Base-by-base conservation (phyloP, 192 early-diverging fungal genomes). In the Backusella luteola region DNA sequence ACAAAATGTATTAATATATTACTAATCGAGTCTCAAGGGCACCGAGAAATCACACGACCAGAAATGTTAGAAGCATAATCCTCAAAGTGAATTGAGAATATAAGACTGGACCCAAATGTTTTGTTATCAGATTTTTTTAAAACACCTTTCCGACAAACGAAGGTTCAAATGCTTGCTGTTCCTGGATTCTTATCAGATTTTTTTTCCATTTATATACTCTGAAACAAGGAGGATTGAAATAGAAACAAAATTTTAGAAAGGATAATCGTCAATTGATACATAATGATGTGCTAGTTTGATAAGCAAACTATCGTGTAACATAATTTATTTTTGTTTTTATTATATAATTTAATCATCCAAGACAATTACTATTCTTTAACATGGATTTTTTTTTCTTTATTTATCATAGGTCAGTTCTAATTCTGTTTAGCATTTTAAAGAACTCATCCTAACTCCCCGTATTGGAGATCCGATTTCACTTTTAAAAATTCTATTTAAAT, bases 141-240 rank as follows among this genome's bases (percentile, higher is more conserved):
- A 63, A 2, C 1, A 4, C 5, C 26, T 63, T 63, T 23, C 56
- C 26, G 26, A 29, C 23, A 63, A 32, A 63, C 56, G 56, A 23
- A 63, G 3, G 56, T 14, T 63, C 23, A 59, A 59, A 59, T 59
- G 11, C 56, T 26, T 59, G 56, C 56, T 63, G 56, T 63, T 63
- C 56, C 56, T 63, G 56, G 32, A 63, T 29, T 63, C 11, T 63
- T 63, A 63, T 63, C 56, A 63, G 56, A 29, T 63, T 63, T 63
- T 63, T 59, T 59, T 59, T 59, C 7, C 21, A 3, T 49, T 6
- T n/a, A 49, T 49, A 44, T 44, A n/a, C 21, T 49, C 19, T 49
- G 46, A n/a, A 49, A 49, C 46, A 49, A 6, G 1, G 6, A 49
- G 19, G 4, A 7, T 49, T 17, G 6, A 49, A 17, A 21, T 49